Evolutionary conservation across 1,139 yeast genomes (phyloP).

Genomic region (Hansenula sp.): DNA sequence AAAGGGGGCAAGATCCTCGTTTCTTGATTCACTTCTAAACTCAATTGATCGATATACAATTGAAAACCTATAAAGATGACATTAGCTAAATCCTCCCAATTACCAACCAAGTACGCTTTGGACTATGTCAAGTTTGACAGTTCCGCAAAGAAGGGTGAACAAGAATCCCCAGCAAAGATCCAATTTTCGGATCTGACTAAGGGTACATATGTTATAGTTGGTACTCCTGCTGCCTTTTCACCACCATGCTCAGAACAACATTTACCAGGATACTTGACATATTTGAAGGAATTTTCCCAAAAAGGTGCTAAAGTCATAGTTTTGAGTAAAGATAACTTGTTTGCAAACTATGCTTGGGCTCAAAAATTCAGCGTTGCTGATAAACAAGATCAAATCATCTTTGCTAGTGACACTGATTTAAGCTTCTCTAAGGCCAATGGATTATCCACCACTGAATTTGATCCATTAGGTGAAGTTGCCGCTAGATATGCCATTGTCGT

Average conservation of each 20-base stretch:
- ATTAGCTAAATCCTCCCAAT: background rate
- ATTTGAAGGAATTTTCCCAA: constrained; percentile 34
- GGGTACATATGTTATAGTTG: constrained; percentile 46
- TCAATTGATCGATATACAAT: background rate
- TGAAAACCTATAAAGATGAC: background rate
- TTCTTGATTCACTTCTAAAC: background rate
- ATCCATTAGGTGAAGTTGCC: constrained; percentile 46
- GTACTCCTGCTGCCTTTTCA: constrained; percentile 92
- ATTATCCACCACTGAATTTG: constrained; percentile 49
- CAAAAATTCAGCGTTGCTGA: constrained; percentile 46
- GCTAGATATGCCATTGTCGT: constrained; percentile 68
- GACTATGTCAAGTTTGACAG: background rate
- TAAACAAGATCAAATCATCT: constrained; percentile 41
- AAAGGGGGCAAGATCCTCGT: background rate
- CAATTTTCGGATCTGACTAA: constrained; percentile 1
- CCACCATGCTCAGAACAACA: constrained; percentile 83
- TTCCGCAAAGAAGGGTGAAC: background rate
- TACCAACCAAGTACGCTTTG: constrained; percentile 1
- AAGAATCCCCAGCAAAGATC: constrained; percentile 2
- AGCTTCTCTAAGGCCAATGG: constrained; percentile 50
- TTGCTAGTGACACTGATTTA: constrained; percentile 70
- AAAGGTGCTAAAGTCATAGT: constrained; percentile 70
- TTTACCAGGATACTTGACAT: constrained; percentile 61
- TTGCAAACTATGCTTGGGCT: constrained; percentile 77
- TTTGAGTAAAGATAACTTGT: constrained; percentile 75